Evolutionary conservation across 208 protist genomes (phyloP).

Genomic region (Trypanosoma cruzi): DNA sequence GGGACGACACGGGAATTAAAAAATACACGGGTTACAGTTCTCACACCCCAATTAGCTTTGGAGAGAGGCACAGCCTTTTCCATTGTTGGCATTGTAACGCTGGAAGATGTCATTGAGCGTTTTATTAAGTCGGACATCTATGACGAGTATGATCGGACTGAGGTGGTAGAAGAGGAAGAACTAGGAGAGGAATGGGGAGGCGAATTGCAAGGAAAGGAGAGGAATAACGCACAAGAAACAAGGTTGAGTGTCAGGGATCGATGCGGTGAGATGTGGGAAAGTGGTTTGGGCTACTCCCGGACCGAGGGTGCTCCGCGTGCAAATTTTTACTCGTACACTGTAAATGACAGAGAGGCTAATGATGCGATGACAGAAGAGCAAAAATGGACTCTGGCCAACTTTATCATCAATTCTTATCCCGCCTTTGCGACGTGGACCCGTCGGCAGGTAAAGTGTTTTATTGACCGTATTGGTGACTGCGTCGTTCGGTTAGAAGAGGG

Average conservation of each 20-base stretch:
- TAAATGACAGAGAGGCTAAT: slow-evolving; percentile 2
- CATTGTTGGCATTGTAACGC: slow-evolving; percentile 66
- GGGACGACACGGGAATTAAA: not conserved
- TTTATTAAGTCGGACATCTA: slow-evolving; percentile 75
- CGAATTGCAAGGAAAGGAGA: slow-evolving; percentile 6
- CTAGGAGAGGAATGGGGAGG: not conserved
- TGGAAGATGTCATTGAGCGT: slow-evolving; percentile 84
- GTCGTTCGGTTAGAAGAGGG: slow-evolving; percentile 25
- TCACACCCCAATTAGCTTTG: not conserved
- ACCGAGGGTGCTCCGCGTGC: slow-evolving; percentile 36
- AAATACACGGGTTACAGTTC: not conserved
- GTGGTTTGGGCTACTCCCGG: not conserved
- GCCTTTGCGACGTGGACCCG: slow-evolving; percentile 70
- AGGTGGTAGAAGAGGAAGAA: slow-evolving; percentile 9
- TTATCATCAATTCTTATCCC: slow-evolving; percentile 54
- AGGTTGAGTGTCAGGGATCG: not conserved
- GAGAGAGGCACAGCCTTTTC: not conserved
- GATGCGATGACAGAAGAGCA: slow-evolving; percentile 54
- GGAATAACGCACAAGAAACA: not conserved
- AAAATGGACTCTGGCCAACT: slow-evolving; percentile 64
- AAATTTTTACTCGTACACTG: slow-evolving; percentile 79
- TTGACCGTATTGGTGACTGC: slow-evolving; percentile 55
- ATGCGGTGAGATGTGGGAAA: not conserved
- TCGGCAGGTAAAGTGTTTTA: slow-evolving; percentile 51
- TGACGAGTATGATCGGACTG: slow-evolving; percentile 67